Evolutionary conservation across 768 basidiomycete species (phyloP).

Genomic region (Hypholoma fasciculare): DNA sequence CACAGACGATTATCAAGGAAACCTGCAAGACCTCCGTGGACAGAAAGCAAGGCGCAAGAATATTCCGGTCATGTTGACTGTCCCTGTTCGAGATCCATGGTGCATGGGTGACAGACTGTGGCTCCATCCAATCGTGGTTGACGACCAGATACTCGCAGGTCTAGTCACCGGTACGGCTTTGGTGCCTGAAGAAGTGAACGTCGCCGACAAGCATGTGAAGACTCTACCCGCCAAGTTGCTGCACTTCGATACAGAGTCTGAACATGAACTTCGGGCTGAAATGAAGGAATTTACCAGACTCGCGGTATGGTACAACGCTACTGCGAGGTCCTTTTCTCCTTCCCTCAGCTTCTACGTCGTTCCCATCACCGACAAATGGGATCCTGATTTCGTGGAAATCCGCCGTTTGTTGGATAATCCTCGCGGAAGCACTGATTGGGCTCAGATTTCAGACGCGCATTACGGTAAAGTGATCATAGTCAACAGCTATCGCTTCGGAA

Average conservation of each 20-base stretch:
- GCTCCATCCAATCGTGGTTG: conserved; percentile 60
- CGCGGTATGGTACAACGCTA: conserved; percentile 64
- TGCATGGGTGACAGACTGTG: conserved; percentile 54
- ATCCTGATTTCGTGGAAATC: conserved; percentile 63
- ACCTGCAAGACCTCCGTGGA: conserved; percentile 31
- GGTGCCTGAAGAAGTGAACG: conserved; percentile 43
- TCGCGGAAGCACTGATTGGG: conserved; percentile 57
- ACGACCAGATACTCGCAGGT: conserved; percentile 52
- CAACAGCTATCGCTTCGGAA: conserved; percentile 55
- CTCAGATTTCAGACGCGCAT: conserved; percentile 44
- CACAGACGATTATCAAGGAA: conserved; percentile 47
- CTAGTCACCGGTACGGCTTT: conserved; percentile 68
- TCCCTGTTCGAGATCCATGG: conserved; percentile 69
- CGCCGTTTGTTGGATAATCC: conserved; percentile 47
- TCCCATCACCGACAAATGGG: conserved; percentile 50
- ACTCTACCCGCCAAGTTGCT: conserved; percentile 34
- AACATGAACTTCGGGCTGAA: conserved; percentile 43
- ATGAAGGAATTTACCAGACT: conserved; percentile 69
- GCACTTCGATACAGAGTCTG: conserved; percentile 43
- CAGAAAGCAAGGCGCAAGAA: conserved; percentile 39
- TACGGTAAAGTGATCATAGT: conserved; percentile 53
- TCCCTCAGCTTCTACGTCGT: conserved; percentile 65
- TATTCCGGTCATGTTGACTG: conserved; percentile 57
- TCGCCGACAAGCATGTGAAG: conserved; percentile 32
- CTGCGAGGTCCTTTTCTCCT: conserved; percentile 50